phyloP scores from a whole-genome alignment of 495 filamentous ascomycete species.

The Haplographium delicatum region DNA sequence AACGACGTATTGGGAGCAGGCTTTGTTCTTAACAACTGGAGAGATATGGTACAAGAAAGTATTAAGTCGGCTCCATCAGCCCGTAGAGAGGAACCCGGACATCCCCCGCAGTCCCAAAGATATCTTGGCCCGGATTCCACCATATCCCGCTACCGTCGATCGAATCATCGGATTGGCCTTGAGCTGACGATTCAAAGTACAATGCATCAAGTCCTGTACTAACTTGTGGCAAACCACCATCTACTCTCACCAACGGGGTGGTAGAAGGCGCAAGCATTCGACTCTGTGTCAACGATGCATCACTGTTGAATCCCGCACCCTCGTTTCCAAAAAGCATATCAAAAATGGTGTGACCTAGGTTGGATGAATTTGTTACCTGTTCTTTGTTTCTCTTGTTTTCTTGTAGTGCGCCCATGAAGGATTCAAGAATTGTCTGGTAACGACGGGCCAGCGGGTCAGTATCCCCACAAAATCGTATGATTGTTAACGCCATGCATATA shows the following conservation, averaged over 20 bases:
- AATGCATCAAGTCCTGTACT: not conserved
- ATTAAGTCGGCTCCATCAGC: constrained; percentile 3
- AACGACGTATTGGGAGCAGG: too few species aligned
- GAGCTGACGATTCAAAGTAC: not conserved
- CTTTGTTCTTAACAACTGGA: too few species aligned
- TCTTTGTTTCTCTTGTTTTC: constrained; percentile 1
- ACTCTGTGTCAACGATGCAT: not conserved
- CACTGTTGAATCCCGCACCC: not conserved
- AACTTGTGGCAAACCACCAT: not conserved
- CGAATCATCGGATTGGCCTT: not conserved
- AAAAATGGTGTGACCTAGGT: constrained; percentile 1
- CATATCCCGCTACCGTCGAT: not conserved
- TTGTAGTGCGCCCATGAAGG: not conserved
- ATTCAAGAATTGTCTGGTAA: constrained; percentile 5
- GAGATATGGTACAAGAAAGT: too few species aligned
- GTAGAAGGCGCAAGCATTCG: not conserved
- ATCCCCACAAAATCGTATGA: constrained; percentile 2
- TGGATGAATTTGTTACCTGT: not conserved
- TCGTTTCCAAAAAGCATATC: not conserved
- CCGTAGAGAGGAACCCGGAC: constrained; percentile 3
- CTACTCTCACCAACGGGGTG: not conserved
- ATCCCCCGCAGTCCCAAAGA: not conserved
- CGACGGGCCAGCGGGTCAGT: constrained; percentile 3
- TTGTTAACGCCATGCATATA: not conserved
- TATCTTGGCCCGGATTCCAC: not conserved